Base-by-base conservation (phyloP, 257 asterid genomes). In the Solanum bukasovii region DNA sequence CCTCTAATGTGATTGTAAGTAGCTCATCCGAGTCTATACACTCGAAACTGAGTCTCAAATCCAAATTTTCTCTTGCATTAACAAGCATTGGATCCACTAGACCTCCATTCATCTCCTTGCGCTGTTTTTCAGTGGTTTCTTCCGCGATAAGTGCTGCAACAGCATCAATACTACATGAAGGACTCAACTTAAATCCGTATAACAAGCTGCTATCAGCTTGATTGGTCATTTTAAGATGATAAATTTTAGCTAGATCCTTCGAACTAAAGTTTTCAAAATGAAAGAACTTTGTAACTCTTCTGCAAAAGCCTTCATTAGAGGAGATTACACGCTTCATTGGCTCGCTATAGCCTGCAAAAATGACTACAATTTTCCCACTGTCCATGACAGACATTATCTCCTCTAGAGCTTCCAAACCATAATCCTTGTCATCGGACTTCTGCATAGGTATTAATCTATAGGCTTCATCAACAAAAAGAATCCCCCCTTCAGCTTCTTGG, bases 361-460 rank as follows among this genome's bases (percentile, higher is more conserved):
- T 95, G 9, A 95, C 99, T 1, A 96, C 98, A 7, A 96, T 79
- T 93, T 92, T 94, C 38, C 98, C 99, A 71, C 91, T 92, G 92
- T 96, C 99, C 98, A 96, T 94, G 81, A 94, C 93, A 34, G 98
- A 96, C 98, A 96, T 96, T 87, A 96, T 94, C 93, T 95, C 99
- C 88, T 95, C 98, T 85, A 95, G 84, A 38, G 99, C 99, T 92
- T 96, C 99, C 88, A 94, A 83, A 71, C 98, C 99, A 61, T 90
- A 96, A 88, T 96, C 99, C 87, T 91, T 94, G 67, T 93, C 95
- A 84, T 93, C 98, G 2, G 98, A 88, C 84, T 93, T 93, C 91
- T 94, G 96, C 96, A 93, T 92, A 20, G 98, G 98, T 89, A 95
- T 93, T 84, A 95, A 90, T 71, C 98, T 93, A 87, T 96, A 95